phyloP scores from a whole-genome alignment of 768 basidiomycete species.

The Termitomyces titanicus region DNA sequence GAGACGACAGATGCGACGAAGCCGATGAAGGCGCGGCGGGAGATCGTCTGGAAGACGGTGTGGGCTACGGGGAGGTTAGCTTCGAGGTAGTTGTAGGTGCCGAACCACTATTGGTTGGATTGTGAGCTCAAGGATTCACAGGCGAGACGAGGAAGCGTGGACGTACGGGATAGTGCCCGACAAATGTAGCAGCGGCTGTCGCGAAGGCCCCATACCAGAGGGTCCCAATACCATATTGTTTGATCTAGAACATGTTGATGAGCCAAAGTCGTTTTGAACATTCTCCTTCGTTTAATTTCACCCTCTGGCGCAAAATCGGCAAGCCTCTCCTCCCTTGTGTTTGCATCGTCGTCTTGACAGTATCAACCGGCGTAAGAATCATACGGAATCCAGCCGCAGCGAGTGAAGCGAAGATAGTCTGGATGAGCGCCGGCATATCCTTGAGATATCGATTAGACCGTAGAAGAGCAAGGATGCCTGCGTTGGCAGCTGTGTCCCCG shows the following conservation, averaged over 20 bases:
- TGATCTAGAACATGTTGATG: constrained; percentile 42
- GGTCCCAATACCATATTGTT: constrained; percentile 68
- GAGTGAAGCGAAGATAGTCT: constrained; percentile 77
- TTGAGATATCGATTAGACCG: constrained; percentile 71
- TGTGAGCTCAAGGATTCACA: neutral
- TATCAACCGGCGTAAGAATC: constrained; percentile 90
- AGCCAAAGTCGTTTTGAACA: neutral
- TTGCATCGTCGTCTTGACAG: constrained; percentile 93
- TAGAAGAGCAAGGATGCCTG: constrained; percentile 83
- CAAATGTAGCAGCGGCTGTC: constrained; percentile 91
- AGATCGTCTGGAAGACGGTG: constrained; percentile 53
- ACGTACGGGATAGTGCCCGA: constrained; percentile 82
- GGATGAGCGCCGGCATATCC: constrained; percentile 55
- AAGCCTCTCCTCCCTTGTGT: constrained; percentile 78
- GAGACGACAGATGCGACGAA: constrained; percentile 84
- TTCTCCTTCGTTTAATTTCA: constrained; percentile 26
- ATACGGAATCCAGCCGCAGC: constrained; percentile 86
- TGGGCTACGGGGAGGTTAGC: constrained; percentile 54
- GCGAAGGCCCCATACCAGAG: constrained; percentile 92
- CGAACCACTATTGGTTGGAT: constrained; percentile 60
- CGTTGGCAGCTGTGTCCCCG: constrained; percentile 94
- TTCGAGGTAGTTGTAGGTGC: constrained; percentile 80
- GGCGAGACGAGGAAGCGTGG: neutral
- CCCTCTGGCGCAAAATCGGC: constrained; percentile 60
- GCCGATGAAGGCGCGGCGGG: constrained; percentile 86